Base-by-base conservation (phyloP, 352 stramenopile species). In the Phytophthora cryptogea region DNA sequence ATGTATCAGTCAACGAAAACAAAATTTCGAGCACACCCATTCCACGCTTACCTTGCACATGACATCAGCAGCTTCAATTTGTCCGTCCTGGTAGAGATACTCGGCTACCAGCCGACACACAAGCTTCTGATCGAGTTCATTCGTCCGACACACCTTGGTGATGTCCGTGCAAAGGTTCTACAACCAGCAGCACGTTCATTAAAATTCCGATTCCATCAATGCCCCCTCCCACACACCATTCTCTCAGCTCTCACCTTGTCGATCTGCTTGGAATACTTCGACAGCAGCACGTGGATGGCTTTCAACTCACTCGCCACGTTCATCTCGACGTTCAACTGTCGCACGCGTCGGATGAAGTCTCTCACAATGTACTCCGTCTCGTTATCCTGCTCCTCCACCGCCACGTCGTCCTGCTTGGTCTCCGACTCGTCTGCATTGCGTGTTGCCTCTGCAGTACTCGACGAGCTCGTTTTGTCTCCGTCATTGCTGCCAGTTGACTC, bases 241-340 rank as follows among this genome's bases (percentile, higher is more conserved):
- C 20, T 44, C 17, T 10, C 5, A 44, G 3, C n/a, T 27, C 37
- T 10, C 37, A 92, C 83, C 80, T 92, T 90, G 58, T 92, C 81
- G 51, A 92, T 90, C 39, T 87, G 77, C 59, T 92, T 92, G 32
- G 75, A 80, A 44, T 86, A 90, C 55, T 90, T 92, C 41, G 80
- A 88, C 42, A 92, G 50, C 42, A 85, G 63, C 31, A 86, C 68
- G 49, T 92, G 83, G 20, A 92, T 84, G 5, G 60, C 51, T 46
- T 88, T 89, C 11, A 92, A 64, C 51, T 92, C 83, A 20, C 78
- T 81, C 1, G 72, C 69, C 9, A 89, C 76, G 36, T 80, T 85
- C 62, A 89, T 88, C 44, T 92, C 81, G 10, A 90, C 66, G 46
- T 90, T 88, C 53, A 92, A 45, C 30, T 88, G 63, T 13, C 70